These are phyloP conservation scores for Nitzschia palea DNA, from an alignment of 108 stramenopile species.

Conservation along the genomic window DNA sequence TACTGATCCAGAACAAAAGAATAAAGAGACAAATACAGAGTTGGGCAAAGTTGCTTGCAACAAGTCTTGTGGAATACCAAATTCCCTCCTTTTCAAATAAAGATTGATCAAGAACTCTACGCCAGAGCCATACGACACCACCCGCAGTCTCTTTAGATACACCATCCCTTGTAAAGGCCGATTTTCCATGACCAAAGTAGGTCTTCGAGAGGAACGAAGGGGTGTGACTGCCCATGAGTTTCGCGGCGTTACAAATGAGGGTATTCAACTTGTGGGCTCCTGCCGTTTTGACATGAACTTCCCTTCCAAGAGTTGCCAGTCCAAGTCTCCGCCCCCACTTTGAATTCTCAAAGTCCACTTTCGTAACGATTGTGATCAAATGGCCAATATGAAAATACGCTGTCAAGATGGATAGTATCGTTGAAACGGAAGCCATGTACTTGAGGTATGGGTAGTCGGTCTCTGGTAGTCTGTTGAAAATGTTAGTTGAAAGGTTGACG, in stretches of 20 bases:
- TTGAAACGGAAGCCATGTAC: no score
- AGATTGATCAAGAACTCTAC: constrained; percentile 7
- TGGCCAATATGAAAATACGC: background rate
- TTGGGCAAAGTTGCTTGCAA: background rate
- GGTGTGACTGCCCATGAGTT: background rate
- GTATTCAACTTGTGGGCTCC: background rate
- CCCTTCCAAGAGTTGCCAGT: background rate
- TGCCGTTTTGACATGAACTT: constrained; percentile 1
- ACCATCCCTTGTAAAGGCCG: constrained; percentile 19
- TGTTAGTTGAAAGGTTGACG: no score
- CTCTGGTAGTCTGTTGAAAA: no score
- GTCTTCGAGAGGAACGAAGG: constrained; percentile 10
- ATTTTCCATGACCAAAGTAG: constrained; percentile 32
- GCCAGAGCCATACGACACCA: constrained; percentile 45
- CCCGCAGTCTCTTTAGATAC: constrained; percentile 27
- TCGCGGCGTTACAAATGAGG: constrained; percentile 20
- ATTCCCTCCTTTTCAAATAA: constrained; percentile 43
- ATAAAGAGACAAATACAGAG: background rate
- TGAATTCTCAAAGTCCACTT: background rate
- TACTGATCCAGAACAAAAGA: background rate
- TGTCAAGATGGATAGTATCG: background rate
- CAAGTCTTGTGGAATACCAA: constrained; percentile 9
- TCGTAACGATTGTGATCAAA: background rate
- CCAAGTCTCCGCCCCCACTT: background rate
- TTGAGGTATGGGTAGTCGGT: no score